Conservation (phyloP, 768 basidiomycete species). For the Tylopilus plumbeoviolaceoides region DNA sequence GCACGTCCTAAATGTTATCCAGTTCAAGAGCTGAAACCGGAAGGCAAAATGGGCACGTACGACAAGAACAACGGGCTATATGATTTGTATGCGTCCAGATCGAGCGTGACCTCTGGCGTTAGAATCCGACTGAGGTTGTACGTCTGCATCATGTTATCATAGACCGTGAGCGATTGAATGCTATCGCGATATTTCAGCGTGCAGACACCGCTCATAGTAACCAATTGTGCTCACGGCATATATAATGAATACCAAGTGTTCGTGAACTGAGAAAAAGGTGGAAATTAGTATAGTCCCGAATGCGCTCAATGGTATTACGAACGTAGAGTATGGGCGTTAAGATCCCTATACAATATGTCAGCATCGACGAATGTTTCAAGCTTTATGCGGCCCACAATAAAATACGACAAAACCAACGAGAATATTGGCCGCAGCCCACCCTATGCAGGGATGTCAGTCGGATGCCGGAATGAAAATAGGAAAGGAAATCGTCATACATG, state of each 20-base stretch:
- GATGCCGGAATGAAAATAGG: not conserved
- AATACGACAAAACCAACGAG: conserved; percentile 63
- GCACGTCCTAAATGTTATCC: conserved; percentile 11
- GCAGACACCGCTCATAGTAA: not conserved
- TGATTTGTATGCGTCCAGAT: conserved; percentile 45
- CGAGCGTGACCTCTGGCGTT: conserved; percentile 48
- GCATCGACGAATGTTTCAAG: not conserved
- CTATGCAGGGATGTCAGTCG: conserved; percentile 12
- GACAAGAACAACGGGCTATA: conserved; percentile 64
- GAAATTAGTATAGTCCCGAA: not conserved
- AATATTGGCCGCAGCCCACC: conserved; percentile 81
- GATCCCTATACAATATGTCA: conserved; percentile 23
- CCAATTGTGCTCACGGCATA: conserved; percentile 46
- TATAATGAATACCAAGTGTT: conserved; percentile 59
- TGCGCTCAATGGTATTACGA: conserved; percentile 47
- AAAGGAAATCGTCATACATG: conserved; percentile 35
- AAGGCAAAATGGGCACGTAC: conserved; percentile 12
- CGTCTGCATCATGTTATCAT: conserved; percentile 49
- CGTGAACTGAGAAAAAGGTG: conserved; percentile 40
- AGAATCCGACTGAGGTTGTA: conserved; percentile 63
- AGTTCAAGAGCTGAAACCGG: conserved; percentile 2
- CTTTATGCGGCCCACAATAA: conserved; percentile 44
- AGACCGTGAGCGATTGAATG: conserved; percentile 60
- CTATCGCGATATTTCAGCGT: conserved; percentile 17
- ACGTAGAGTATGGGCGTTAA: conserved; percentile 37